Evolutionary conservation across 768 basidiomycete genomes (phyloP).

Genomic region (Kondoa malvinella): DNA sequence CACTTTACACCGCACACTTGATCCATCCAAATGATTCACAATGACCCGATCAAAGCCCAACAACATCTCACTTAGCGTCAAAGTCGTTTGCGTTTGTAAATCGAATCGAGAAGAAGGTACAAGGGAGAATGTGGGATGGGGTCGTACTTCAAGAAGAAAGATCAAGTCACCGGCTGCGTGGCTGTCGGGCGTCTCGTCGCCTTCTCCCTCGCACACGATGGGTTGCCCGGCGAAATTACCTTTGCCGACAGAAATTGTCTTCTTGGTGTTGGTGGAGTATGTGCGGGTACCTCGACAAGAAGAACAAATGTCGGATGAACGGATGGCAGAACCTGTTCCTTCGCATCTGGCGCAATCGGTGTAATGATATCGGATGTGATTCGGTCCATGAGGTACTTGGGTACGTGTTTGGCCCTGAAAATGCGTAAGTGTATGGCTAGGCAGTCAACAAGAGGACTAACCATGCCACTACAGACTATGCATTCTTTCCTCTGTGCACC

Average conservation of each 20-base stretch:
- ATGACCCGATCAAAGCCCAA: slow-evolving; percentile 86
- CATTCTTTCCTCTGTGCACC: not conserved
- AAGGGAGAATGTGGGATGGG: slow-evolving; percentile 67
- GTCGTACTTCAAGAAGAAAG: slow-evolving; percentile 51
- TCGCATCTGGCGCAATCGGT: slow-evolving; percentile 1
- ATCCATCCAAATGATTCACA: slow-evolving; percentile 79
- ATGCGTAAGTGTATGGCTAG: not conserved
- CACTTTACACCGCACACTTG: slow-evolving; percentile 33
- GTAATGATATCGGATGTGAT: not conserved
- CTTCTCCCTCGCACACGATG: slow-evolving; percentile 12
- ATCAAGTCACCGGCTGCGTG: slow-evolving; percentile 62
- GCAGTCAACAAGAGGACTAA: not conserved
- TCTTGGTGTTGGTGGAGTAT: not conserved
- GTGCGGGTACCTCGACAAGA: not conserved
- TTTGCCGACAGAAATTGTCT: not conserved
- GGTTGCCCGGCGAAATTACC: slow-evolving; percentile 8
- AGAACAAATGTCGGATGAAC: not conserved
- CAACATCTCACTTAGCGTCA: slow-evolving; percentile 84
- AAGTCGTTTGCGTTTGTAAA: slow-evolving; percentile 57
- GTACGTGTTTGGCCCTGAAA: not conserved
- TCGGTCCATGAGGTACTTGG: not conserved
- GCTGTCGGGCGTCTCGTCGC: slow-evolving; percentile 7
- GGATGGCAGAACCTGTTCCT: slow-evolving; percentile 4
- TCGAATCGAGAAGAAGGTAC: slow-evolving; percentile 43
- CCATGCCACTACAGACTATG: not conserved